These are phyloP conservation scores for Calonectria henricotiae DNA, from an alignment of 2,329 filamentous ascomycete genomes.

Conservation along the genomic window DNA sequence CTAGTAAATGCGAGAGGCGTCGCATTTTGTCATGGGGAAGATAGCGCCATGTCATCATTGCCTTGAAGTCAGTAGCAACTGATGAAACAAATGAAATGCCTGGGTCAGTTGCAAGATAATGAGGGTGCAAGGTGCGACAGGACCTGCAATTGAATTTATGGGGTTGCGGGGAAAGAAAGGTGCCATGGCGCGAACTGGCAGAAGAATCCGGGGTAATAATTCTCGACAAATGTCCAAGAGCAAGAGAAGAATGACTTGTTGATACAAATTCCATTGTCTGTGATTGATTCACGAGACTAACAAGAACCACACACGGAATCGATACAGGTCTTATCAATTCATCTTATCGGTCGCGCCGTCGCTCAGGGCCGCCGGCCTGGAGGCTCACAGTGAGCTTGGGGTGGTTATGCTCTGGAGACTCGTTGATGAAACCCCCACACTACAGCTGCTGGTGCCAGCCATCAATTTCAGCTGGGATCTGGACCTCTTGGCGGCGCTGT, in stretches of 20 bases:
- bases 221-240: neutral
- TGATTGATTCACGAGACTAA: neutral
- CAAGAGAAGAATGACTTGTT: neutral
- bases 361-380: slow-evolving; percentile 12
- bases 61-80: neutral
- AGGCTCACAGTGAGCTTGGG: neutral
- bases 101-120: too few relatives aligned
- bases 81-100: neutral
- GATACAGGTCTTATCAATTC: neutral
- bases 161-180: neutral
- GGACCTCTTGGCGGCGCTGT: neutral
- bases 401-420: neutral
- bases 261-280: neutral
- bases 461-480: neutral
- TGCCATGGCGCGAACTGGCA: neutral
- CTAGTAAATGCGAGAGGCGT: neutral
- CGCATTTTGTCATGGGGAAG: neutral
- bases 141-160: neutral
- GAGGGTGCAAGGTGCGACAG: too few relatives aligned
- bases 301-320: slow-evolving; percentile 16
- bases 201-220: slow-evolving; percentile 4
- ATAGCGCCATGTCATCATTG: neutral
- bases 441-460: slow-evolving; percentile 3
- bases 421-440: slow-evolving; percentile 16
- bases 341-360: slow-evolving; percentile 13